Percentiles rank a stretch among this genome's conserved stretches.
Evolutionary conservation across 2,329 filamentous ascomycete genomes (phyloP).

Genomic region (Beauveria scarabaeidicola): DNA sequence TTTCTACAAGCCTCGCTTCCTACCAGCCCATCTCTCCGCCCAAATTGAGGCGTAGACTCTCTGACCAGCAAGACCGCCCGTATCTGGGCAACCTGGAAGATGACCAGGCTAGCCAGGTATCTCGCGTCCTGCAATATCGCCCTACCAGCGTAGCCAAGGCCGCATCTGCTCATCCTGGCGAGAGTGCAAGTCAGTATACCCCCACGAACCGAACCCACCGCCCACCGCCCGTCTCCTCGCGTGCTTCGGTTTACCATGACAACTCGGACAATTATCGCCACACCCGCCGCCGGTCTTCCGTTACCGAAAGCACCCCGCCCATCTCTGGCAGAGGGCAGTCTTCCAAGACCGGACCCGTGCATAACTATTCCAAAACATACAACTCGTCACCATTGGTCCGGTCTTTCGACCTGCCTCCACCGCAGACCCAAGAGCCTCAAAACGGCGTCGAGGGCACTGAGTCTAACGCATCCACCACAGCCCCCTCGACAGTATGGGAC

Average conservation of each 20-base stretch:
- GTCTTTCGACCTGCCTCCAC: constrained; percentile 26
- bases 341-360: constrained; percentile 27
- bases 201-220: constrained; percentile 24
- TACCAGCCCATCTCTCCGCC: constrained; percentile 43
- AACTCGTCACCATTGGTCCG: constrained; percentile 53
- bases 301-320: constrained; percentile 37
- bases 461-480: constrained; percentile 79
- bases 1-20: constrained; percentile 42
- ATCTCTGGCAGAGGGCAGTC: constrained; percentile 34
- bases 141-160: constrained; percentile 34
- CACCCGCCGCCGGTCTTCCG: constrained; percentile 31
- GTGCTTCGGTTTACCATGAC: constrained; percentile 41
- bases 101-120: constrained; percentile 30
- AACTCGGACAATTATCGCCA: constrained; percentile 21
- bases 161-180: constrained; percentile 28
- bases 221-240: constrained; percentile 40
- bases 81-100: constrained; percentile 32
- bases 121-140: constrained; percentile 38
- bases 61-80: constrained; percentile 45
- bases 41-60: constrained; percentile 42
- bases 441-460: constrained; percentile 61
- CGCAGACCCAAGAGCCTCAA: constrained; percentile 21
- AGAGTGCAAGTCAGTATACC: constrained; percentile 21
- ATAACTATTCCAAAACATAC: constrained; percentile 30
- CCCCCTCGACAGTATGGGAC: constrained; percentile 93